Conservation (phyloP, 208 protist species). For the Lotmaria passim region DNA sequence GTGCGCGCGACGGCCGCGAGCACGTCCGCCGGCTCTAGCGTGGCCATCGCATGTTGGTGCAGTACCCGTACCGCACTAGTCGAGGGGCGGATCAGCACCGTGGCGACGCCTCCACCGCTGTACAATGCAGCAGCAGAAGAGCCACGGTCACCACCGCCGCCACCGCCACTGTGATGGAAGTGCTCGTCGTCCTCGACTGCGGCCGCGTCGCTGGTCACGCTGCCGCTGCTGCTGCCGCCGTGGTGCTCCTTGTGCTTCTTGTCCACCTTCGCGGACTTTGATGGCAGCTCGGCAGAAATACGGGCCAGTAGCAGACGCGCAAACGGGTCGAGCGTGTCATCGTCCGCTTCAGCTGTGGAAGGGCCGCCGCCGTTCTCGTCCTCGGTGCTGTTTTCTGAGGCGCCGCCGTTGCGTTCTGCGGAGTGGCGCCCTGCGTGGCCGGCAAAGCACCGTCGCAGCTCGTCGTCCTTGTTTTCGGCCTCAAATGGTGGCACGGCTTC, state of each 20-base stretch:
- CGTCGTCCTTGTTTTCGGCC: constrained; percentile 38
- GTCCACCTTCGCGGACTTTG: constrained; percentile 14
- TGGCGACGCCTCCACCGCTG: constrained; percentile 46
- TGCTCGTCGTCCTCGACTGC: too few species aligned
- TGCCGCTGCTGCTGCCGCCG: constrained; percentile 6
- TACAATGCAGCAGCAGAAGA: too few species aligned
- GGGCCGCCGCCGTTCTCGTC: neutral
- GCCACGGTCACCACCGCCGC: too few species aligned
- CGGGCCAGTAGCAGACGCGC: constrained; percentile 33
- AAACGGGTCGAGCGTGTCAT: constrained; percentile 38
- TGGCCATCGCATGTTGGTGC: constrained; percentile 61
- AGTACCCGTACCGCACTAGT: constrained; percentile 69
- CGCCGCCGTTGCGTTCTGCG: constrained; percentile 27
- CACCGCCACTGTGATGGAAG: too few species aligned
- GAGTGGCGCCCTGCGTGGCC: constrained; percentile 43
- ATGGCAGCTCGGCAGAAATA: constrained; percentile 22
- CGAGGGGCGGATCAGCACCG: constrained; percentile 58
- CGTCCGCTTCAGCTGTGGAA: constrained; percentile 8
- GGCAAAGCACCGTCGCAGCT: constrained; percentile 40
- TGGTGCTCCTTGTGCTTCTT: constrained; percentile 19
- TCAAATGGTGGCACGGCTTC: constrained; percentile 32
- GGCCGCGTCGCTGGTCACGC: neutral
- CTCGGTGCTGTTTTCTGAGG: neutral
- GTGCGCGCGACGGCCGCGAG: constrained; percentile 36
- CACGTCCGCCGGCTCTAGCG: constrained; percentile 73